These are phyloP conservation scores for Candida freyschussii DNA, from an alignment of 1,139 yeast genomes.

Conservation along the genomic window DNA sequence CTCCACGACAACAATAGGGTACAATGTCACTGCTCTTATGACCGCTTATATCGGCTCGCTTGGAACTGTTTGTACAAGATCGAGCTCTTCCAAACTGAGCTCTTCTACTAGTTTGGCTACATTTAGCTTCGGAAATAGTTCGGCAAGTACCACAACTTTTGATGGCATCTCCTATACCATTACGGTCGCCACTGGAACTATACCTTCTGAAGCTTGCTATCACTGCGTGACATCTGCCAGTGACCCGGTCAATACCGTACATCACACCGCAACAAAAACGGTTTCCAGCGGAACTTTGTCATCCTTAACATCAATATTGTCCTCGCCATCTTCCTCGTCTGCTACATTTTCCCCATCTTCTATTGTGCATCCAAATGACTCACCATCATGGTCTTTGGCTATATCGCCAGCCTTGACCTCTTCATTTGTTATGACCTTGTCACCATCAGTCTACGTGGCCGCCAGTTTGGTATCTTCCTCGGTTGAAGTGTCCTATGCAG, in stretches of 20 bases:
- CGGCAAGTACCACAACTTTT: not conserved
- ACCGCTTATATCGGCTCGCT: conserved; percentile 6
- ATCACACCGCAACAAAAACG: not conserved
- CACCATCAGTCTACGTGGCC: too few relatives aligned
- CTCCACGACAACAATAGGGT: conserved; percentile 6
- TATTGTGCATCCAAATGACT: too few relatives aligned
- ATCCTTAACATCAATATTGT: not conserved
- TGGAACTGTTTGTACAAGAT: conserved; percentile 2
- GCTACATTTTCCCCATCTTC: conserved; percentile 1
- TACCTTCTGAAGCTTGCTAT: conserved; percentile 1
- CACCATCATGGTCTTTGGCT: too few relatives aligned
- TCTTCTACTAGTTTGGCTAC: not conserved
- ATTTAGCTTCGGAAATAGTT: not conserved
- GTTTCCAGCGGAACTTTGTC: not conserved
- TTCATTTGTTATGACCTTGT: too few relatives aligned
- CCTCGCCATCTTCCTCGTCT: conserved; percentile 1
- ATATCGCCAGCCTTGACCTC: too few relatives aligned
- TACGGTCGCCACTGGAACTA: not conserved
- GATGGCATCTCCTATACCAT: not conserved
- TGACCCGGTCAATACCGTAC: not conserved
- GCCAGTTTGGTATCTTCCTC: too few relatives aligned
- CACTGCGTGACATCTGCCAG: not conserved
- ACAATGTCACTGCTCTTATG: conserved; percentile 1
- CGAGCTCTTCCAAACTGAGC: conserved; percentile 5
- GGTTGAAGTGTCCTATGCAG: too few relatives aligned